These are phyloP conservation scores for Agaricales sp. DNA, from an alignment of 1,284 basidiomycete species.

Conservation along the genomic window DNA sequence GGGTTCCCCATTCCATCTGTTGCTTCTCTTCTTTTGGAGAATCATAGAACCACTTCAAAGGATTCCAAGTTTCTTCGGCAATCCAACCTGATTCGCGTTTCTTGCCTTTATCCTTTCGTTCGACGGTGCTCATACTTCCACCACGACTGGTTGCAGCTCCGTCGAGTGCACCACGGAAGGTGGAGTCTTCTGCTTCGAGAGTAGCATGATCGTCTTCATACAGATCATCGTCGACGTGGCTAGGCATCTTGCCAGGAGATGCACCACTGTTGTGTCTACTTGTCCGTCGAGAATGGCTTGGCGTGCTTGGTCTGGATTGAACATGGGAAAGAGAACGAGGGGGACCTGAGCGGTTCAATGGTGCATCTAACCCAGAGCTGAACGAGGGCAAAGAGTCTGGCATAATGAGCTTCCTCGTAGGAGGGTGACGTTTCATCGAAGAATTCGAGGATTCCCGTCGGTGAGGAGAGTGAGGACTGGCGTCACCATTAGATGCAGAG, in stretches of 20 bases:
- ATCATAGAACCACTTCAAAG: slow-evolving; percentile 48
- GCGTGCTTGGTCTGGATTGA: slow-evolving; percentile 40
- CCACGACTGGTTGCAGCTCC: slow-evolving; percentile 24
- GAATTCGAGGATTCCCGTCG: no score
- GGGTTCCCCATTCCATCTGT: slow-evolving; percentile 21
- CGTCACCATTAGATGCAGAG: neutral
- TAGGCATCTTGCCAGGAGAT: slow-evolving; percentile 9
- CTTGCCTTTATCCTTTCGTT: slow-evolving; percentile 34
- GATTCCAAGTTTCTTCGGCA: slow-evolving; percentile 36
- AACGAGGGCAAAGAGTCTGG: slow-evolving; percentile 3
- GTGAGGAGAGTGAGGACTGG: no score
- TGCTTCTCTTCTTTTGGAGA: slow-evolving; percentile 36
- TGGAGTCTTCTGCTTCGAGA: slow-evolving; percentile 20
- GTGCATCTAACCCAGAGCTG: slow-evolving; percentile 32
- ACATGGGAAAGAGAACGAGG: slow-evolving; percentile 63
- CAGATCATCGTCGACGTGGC: slow-evolving; percentile 21
- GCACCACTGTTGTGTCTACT: slow-evolving; percentile 17
- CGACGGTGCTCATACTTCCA: slow-evolving; percentile 25
- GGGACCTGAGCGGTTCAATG: slow-evolving; percentile 59
- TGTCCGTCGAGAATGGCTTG: slow-evolving; percentile 22
- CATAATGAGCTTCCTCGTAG: neutral
- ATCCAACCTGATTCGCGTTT: slow-evolving; percentile 36
- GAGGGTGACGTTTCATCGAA: neutral
- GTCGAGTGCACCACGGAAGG: slow-evolving; percentile 59
- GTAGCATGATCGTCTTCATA: slow-evolving; percentile 16